phyloP scores from a whole-genome alignment of 441 rosid species.

The Eruca vesicaria region DNA sequence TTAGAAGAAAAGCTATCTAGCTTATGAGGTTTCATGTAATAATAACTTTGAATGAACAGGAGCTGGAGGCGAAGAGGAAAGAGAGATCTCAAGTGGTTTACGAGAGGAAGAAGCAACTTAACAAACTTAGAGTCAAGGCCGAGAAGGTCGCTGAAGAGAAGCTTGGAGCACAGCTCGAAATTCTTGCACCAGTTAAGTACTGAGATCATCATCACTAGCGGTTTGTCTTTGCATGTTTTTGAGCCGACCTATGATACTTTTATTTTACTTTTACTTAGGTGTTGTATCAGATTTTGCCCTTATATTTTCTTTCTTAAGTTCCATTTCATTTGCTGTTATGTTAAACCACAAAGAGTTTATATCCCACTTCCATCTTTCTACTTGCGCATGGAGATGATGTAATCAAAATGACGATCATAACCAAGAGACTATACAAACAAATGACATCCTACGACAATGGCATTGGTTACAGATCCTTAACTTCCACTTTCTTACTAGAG shows the following conservation, averaged over 20 bases:
- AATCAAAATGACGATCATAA: too few relatives aligned
- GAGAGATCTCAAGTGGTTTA: slow-evolving; percentile 64
- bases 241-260: background rate
- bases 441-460: slow-evolving; percentile 1
- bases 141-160: slow-evolving; percentile 74
- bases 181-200: slow-evolving; percentile 63
- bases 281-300: background rate
- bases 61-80: slow-evolving; percentile 76
- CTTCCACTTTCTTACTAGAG: background rate
- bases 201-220: slow-evolving; percentile 33
- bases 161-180: slow-evolving; percentile 67
- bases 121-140: slow-evolving; percentile 64
- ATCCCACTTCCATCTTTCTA: too few relatives aligned
- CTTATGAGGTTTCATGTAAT: background rate
- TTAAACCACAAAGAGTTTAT: background rate
- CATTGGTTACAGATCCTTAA: too few relatives aligned
- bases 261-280: background rate
- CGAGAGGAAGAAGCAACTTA: slow-evolving; percentile 77
- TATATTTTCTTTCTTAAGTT: background rate
- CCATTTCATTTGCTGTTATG: background rate
- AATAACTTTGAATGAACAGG: slow-evolving; percentile 39
- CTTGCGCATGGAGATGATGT: too few relatives aligned
- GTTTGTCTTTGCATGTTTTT: background rate
- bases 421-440: slow-evolving; percentile 25
- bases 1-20: background rate